These are phyloP conservation scores for Trichoderma sp. DNA, from an alignment of 2,329 filamentous ascomycete species.

Conservation along the genomic window DNA sequence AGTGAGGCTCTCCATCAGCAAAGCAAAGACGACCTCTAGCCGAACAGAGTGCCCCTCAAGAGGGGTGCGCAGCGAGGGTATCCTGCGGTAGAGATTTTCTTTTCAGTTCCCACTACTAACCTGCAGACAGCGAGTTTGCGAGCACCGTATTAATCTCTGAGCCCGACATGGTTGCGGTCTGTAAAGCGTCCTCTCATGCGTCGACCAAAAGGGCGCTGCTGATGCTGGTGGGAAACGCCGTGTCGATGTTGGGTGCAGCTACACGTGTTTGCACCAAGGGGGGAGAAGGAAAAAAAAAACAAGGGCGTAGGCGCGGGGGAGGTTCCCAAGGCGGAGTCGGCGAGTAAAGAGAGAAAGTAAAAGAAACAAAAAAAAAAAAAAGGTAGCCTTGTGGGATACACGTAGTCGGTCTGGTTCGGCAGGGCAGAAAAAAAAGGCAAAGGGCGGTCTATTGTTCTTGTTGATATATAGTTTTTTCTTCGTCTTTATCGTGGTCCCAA, in stretches of 20 bases:
- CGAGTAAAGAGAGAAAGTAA: neutral
- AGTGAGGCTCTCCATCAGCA: neutral
- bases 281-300: slow-evolving; percentile 27
- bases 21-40: neutral
- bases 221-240: slow-evolving; percentile 31
- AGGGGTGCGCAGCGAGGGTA: slow-evolving; percentile 17
- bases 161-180: slow-evolving; percentile 61
- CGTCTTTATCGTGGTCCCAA: slow-evolving; percentile 7
- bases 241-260: slow-evolving; percentile 27
- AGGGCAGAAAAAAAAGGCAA: slow-evolving; percentile 18
- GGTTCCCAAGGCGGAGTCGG: slow-evolving; percentile 24
- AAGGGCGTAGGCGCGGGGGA: slow-evolving; percentile 30
- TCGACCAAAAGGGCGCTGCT: slow-evolving; percentile 30
- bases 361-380: neutral
- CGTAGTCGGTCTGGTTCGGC: slow-evolving; percentile 14
- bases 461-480: neutral
- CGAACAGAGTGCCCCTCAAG: slow-evolving; percentile 3
- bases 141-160: slow-evolving; percentile 98
- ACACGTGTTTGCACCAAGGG: slow-evolving; percentile 33
- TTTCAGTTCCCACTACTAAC: slow-evolving; percentile 55
- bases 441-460: slow-evolving; percentile 26
- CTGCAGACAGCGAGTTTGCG: slow-evolving; percentile 91
- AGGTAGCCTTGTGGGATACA: slow-evolving; percentile 21
- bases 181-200: slow-evolving; percentile 42
- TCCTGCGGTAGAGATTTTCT: slow-evolving; percentile 24